Evolutionary conservation across 2,329 filamentous ascomycete species (phyloP).

Genomic region (Phaeosphaeriaceae sp.): DNA sequence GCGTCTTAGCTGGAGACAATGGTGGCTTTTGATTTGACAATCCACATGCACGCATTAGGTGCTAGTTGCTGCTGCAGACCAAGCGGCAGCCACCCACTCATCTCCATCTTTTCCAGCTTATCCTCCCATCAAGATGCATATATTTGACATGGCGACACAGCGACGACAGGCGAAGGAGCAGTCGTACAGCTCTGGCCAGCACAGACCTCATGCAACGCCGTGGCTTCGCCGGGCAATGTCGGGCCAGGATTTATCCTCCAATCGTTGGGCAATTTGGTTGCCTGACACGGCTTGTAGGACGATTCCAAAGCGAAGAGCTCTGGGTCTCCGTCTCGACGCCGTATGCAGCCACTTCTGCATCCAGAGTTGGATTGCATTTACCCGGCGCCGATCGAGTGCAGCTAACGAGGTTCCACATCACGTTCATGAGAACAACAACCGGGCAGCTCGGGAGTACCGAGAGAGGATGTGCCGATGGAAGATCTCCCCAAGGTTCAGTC

Average conservation of each 20-base stretch:
- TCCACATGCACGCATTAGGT: slow-evolving; percentile 32
- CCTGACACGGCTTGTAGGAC: slow-evolving; percentile 3
- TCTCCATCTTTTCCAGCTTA: neutral
- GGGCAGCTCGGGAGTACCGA: slow-evolving; percentile 6
- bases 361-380: slow-evolving; percentile 18
- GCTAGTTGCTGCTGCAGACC: slow-evolving; percentile 18
- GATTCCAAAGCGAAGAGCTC: slow-evolving; percentile 9
- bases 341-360: slow-evolving; percentile 23
- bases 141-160: neutral
- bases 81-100: neutral
- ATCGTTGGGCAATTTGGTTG: slow-evolving; percentile 11
- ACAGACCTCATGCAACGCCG: neutral
- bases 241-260: slow-evolving; percentile 22
- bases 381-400: slow-evolving; percentile 14
- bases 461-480: slow-evolving; percentile 10
- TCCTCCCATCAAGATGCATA: neutral
- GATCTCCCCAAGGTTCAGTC: slow-evolving; percentile 16
- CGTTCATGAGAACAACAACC: slow-evolving; percentile 2
- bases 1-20: neutral
- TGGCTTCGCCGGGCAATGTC: slow-evolving; percentile 1
- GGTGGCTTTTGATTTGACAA: slow-evolving; percentile 26
- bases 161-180: slow-evolving; percentile 2
- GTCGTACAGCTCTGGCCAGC: neutral
- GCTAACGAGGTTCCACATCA: neutral
- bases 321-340: slow-evolving; percentile 3